Base-by-base conservation (phyloP, 1,139 yeast species). In the Pichia sp. region DNA sequence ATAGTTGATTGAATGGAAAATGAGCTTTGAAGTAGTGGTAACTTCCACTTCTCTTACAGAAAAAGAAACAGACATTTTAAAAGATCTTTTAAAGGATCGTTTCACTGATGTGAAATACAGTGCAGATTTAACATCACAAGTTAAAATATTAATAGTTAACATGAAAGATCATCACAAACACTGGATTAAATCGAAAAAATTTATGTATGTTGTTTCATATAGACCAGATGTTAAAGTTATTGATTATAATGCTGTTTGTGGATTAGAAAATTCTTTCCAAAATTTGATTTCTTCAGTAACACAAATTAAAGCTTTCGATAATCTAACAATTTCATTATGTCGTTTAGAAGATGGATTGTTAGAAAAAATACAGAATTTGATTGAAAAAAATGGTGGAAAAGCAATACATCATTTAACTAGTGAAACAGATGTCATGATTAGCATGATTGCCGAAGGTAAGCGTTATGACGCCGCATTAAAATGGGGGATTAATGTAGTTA, bases 401-500 rank as follows among this genome's bases (percentile, higher is more conserved):
- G 74, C 72, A 16, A 65, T 74, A 0, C 76, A 74, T 15, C 72
- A 81, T 2, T 62, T 86, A 42, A 72, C 80, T 6, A 61, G 64
- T 10, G 59, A 66, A 8, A 72, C 72, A 31, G 63, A 73, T 23
- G 71, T 80, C 42, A 64, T 86, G 16, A 65, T 80, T 1, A 70
- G 78, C 6, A 71, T 78, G 23, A 71, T 42, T 7, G 63, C 64
- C 16, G 59, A 62, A 15, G 95, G 95, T 0, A 72, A 70, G 43
- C 67, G 91, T 47, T 82, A 72, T 54, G 64, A 63, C 18, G 79
- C 73, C 56, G 87, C 89, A 1, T 48, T 65, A 11, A 76, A 77
- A 52, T 81, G 91, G 88, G 68, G 67, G 5, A 71, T 79, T 9
- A 80, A 84, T 1, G 72, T 80, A 4, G 76, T 87, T 2, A 83